phyloP scores from a whole-genome alignment of 345 rosid genomes.

The Hirschfeldia incana region DNA sequence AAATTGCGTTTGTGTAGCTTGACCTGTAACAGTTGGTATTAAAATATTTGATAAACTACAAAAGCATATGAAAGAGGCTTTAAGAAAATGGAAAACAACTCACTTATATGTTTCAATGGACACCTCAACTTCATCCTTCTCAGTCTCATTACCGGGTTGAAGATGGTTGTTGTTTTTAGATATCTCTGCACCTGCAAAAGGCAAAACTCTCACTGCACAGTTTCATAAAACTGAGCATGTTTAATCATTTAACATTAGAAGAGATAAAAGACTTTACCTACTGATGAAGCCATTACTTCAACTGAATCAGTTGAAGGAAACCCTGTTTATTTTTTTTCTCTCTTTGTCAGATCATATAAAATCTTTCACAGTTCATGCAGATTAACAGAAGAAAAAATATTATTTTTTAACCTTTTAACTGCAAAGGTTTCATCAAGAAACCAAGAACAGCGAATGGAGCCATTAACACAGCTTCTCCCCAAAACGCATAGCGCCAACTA shows the following conservation, averaged over 20 bases:
- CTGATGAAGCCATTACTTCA: conserved; percentile 16
- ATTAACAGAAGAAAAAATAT: neutral
- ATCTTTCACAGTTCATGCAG: conserved; percentile 1
- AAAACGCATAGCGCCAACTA: conserved; percentile 80
- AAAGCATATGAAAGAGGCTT: neutral
- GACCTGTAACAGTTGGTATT: conserved; percentile 2
- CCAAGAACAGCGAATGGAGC: conserved; percentile 80
- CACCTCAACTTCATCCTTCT: conserved; percentile 9
- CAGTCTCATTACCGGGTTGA: conserved; percentile 20
- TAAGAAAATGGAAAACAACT: neutral
- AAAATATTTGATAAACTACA: neutral
- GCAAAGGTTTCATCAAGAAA: conserved; percentile 74
- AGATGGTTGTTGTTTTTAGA: conserved; percentile 19
- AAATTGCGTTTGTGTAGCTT: neutral
- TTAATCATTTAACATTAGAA: neutral
- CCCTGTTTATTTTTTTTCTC: neutral
- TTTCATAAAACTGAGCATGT: neutral
- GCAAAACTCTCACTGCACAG: neutral
- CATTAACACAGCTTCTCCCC: conserved; percentile 85
- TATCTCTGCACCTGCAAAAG: conserved; percentile 7
- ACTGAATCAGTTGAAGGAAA: conserved; percentile 13
- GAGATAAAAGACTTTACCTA: neutral
- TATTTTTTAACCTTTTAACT: conserved; percentile 58
- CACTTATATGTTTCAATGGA: conserved; percentile 22
- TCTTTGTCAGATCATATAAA: neutral